These are phyloP conservation scores for Phaeosphaeria sp. DNA, from an alignment of 2,329 filamentous ascomycete species.

Conservation along the genomic window DNA sequence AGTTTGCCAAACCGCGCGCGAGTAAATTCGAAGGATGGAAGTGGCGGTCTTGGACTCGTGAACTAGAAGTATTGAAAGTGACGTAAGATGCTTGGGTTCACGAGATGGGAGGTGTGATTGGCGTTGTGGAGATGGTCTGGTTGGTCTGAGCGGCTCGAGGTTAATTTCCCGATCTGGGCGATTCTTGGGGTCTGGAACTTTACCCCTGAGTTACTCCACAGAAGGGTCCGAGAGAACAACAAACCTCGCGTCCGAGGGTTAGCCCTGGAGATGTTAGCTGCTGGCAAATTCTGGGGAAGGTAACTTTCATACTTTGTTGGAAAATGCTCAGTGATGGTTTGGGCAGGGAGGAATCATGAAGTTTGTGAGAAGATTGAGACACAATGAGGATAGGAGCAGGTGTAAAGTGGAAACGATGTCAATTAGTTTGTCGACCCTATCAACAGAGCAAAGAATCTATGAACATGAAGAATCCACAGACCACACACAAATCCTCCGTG, in stretches of 20 bases:
- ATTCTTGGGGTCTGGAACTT: conserved; percentile 5
- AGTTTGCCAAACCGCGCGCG: not conserved
- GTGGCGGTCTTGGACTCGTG: not conserved
- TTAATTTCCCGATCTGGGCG: conserved; percentile 13
- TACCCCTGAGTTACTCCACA: not conserved
- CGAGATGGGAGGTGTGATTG: not conserved
- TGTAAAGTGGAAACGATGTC: conserved; percentile 40
- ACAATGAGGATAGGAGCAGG: not conserved
- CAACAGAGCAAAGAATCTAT: conserved; percentile 32
- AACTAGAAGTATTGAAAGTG: not conserved
- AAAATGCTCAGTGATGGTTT: too few species aligned
- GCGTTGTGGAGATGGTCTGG: conserved; percentile 2
- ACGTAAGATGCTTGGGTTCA: not conserved
- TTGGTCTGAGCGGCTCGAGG: not conserved
- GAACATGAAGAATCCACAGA: conserved; percentile 44
- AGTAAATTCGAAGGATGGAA: not conserved
- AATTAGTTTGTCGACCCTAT: conserved; percentile 39
- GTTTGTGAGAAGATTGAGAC: too few species aligned
- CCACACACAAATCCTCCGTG: conserved; percentile 44
- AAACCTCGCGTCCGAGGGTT: not conserved
- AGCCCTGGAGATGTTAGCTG: not conserved
- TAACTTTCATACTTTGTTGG: not conserved
- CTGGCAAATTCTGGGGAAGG: not conserved
- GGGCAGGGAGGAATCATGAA: too few species aligned
- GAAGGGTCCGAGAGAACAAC: not conserved